Conservation (phyloP, 2,329 filamentous ascomycete genomes). For the Coccinonectria pachysandricola region DNA sequence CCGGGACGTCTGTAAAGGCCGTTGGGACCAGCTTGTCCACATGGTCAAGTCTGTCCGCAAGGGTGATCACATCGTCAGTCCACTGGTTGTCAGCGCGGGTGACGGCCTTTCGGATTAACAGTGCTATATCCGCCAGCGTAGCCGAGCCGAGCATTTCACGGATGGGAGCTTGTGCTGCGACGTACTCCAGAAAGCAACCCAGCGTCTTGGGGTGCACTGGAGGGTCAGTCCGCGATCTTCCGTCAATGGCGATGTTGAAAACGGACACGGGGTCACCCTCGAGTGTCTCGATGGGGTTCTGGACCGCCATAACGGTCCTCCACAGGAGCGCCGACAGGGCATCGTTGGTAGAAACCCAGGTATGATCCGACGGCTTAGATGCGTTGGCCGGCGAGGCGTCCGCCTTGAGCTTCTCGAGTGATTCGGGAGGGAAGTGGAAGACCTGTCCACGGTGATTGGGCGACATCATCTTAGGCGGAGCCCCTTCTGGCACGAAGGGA, state of each 20-base stretch:
- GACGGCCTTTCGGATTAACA: constrained; percentile 7
- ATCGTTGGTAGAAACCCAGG: constrained; percentile 9
- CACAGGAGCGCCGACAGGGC: constrained; percentile 9
- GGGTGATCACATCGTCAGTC: constrained; percentile 6
- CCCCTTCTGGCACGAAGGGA: constrained; percentile 2
- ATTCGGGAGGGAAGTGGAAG: constrained; percentile 8
- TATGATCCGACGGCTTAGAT: constrained; percentile 2
- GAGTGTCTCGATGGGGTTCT: constrained; percentile 4
- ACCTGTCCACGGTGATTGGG: constrained; percentile 4
- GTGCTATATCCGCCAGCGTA: constrained; percentile 4
- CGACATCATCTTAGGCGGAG: constrained; percentile 5
- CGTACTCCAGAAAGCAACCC: constrained; percentile 8
- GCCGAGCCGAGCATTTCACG: constrained; percentile 3
- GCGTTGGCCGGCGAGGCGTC: constrained; percentile 2
- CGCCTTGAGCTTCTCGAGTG: constrained; percentile 4
- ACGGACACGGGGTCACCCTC: constrained; percentile 1
- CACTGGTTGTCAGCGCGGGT: constrained; percentile 3
- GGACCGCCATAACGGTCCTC: constrained; percentile 5
- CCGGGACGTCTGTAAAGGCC: constrained; percentile 7
- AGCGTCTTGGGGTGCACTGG: constrained; percentile 4
- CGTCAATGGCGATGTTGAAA: constrained; percentile 8
- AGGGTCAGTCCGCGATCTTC: constrained; percentile 4
- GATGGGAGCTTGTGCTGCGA: constrained; percentile 3
- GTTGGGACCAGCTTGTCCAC: constrained; percentile 5
- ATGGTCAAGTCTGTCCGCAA: constrained; percentile 4